Evolutionary conservation across 495 filamentous ascomycete genomes (phyloP).

Genomic region (Acidiella bohemica): DNA sequence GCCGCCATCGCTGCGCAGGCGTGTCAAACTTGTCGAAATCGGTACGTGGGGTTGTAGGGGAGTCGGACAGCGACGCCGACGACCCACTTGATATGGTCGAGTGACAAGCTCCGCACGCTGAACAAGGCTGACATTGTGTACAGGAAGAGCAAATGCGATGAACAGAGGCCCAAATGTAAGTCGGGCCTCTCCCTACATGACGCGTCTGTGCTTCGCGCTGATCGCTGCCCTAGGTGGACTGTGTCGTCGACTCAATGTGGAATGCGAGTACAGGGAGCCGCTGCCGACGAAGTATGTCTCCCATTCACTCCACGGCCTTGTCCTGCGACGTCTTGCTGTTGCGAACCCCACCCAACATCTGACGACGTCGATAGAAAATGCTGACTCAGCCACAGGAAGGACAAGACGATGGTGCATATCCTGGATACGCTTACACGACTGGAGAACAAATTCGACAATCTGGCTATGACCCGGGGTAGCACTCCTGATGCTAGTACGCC

Average conservation of each 20-base stretch:
- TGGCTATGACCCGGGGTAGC: constrained; percentile 16
- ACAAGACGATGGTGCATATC: constrained; percentile 48
- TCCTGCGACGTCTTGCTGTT: too few relatives aligned
- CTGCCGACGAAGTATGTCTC: constrained; percentile 45
- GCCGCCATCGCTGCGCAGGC: constrained; percentile 27
- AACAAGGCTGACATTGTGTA: background rate
- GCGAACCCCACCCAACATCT: too few relatives aligned
- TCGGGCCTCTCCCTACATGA: background rate
- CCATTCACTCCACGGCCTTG: background rate
- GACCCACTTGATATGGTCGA: too few relatives aligned
- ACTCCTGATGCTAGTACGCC: background rate
- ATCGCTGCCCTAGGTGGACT: constrained; percentile 14
- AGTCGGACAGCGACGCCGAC: too few relatives aligned
- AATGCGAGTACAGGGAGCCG: constrained; percentile 47
- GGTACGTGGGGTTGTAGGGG: constrained; percentile 10
- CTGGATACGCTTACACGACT: constrained; percentile 41
- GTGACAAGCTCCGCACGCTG: too few relatives aligned
- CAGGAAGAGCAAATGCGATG: constrained; percentile 28
- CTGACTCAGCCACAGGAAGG: constrained; percentile 36
- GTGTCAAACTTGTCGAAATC: constrained; percentile 26
- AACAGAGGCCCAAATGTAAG: constrained; percentile 24
- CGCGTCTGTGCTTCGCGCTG: background rate
- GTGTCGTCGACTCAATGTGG: constrained; percentile 33
- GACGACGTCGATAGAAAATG: too few relatives aligned
- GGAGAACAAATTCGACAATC: constrained; percentile 37